Conservation (phyloP, 1,139 yeast genomes). For the Suhomyces terraborum region DNA sequence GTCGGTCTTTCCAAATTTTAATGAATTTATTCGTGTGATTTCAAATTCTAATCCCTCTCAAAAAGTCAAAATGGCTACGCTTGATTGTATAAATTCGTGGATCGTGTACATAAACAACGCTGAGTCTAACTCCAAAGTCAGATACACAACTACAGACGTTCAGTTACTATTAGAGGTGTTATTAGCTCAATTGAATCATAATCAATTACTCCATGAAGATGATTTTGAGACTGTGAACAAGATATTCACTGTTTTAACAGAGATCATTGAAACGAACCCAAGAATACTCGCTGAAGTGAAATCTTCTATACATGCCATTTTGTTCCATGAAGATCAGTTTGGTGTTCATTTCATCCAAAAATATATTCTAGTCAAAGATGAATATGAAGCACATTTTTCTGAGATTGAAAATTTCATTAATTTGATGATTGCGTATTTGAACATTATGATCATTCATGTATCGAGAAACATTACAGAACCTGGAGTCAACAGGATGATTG, state of each 20-base stretch:
- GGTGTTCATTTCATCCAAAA: slow-evolving; percentile 36
- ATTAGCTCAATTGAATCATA: slow-evolving; percentile 24
- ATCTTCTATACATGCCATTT: slow-evolving; percentile 22
- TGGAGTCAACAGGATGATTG: slow-evolving; percentile 41
- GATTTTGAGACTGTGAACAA: slow-evolving; percentile 27
- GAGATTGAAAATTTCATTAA: slow-evolving; percentile 52
- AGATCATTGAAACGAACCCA: slow-evolving; percentile 50
- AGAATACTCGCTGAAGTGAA: slow-evolving; percentile 36
- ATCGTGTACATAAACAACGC: slow-evolving; percentile 36
- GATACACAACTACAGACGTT: slow-evolving; percentile 31
- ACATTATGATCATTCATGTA: slow-evolving; percentile 51
- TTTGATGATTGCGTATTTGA: slow-evolving; percentile 54
- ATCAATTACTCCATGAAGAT: slow-evolving; percentile 10
- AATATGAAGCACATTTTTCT: slow-evolving; percentile 39
- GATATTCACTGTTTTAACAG: slow-evolving; percentile 42
- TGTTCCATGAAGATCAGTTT: slow-evolving; percentile 44
- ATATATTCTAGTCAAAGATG: slow-evolving; percentile 24
- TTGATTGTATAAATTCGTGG: slow-evolving; percentile 40
- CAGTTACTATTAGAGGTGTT: slow-evolving; percentile 21
- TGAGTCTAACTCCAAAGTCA: slow-evolving; percentile 36
- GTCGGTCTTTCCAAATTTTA: slow-evolving; percentile 14
- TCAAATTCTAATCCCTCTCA: neutral
- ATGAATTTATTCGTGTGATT: slow-evolving; percentile 6
- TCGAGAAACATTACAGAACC: slow-evolving; percentile 48
- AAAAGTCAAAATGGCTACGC: slow-evolving; percentile 22